Evolutionary conservation across 306 rosid genomes (phyloP).

Genomic region (Cicer bijugum): DNA sequence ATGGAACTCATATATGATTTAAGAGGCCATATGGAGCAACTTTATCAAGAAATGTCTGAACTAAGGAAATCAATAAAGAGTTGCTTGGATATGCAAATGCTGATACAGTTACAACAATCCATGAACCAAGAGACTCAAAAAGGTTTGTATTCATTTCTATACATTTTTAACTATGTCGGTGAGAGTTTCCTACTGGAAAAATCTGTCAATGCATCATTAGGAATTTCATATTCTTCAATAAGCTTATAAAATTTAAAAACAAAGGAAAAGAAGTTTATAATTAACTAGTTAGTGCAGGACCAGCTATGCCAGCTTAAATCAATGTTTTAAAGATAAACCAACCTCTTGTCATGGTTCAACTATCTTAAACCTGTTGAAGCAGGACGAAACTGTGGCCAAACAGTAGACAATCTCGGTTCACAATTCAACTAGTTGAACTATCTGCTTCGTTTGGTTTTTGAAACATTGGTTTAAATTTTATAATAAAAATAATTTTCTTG

Average conservation of each 20-base stretch:
- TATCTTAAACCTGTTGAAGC: background rate
- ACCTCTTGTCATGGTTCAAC: background rate
- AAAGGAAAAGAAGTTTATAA: background rate
- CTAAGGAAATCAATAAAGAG: constrained; percentile 70
- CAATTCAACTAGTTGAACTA: background rate
- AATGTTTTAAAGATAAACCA: background rate
- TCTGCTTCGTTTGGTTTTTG: background rate
- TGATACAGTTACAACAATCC: constrained; percentile 63
- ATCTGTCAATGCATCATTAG: background rate
- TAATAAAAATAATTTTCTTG: background rate
- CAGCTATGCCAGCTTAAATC: no score
- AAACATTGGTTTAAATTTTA: no score
- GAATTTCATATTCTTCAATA: constrained; percentile 25
- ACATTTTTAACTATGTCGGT: background rate
- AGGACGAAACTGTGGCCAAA: background rate
- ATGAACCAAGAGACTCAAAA: constrained; percentile 54
- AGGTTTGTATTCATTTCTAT: constrained; percentile 55
- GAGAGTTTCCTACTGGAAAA: background rate
- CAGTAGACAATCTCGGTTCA: background rate
- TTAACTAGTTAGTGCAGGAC: background rate
- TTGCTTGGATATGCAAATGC: constrained; percentile 80
- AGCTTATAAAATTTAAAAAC: constrained; percentile 3
- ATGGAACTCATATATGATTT: constrained; percentile 71
- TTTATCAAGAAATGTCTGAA: constrained; percentile 76
- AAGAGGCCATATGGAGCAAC: constrained; percentile 79